Percentiles rank a stretch among this genome's conserved stretches.
Conservation (phyloP, 768 basidiomycete species). For the Paxillus involutus region DNA sequence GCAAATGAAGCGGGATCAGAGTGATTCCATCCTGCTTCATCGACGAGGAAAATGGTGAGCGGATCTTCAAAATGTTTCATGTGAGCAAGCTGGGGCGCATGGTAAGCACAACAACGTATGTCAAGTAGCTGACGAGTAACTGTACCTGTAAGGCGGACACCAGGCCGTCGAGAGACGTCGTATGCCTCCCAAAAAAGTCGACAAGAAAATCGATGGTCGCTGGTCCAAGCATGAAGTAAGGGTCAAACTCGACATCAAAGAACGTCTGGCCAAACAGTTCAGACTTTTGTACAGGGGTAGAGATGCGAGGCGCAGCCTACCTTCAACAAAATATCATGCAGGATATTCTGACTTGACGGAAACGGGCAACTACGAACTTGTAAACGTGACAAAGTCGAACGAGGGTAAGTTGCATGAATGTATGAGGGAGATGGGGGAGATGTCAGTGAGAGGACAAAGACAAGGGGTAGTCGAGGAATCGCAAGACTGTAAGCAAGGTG, state of each 20-base stretch:
- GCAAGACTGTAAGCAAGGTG: slow-evolving; percentile 41
- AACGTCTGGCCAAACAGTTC: slow-evolving; percentile 46
- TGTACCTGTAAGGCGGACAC: slow-evolving; percentile 62
- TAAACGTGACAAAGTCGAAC: slow-evolving; percentile 56
- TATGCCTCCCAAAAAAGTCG: slow-evolving; percentile 58
- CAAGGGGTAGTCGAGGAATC: slow-evolving; percentile 53
- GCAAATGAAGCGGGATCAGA: slow-evolving; percentile 18
- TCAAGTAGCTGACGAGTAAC: not conserved
- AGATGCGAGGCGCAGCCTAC: slow-evolving; percentile 31
- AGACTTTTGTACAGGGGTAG: not conserved
- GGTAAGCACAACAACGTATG: not conserved
- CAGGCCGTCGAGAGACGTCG: slow-evolving; percentile 55
- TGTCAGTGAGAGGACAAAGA: slow-evolving; percentile 63
- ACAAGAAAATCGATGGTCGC: slow-evolving; percentile 50
- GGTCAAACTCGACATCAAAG: slow-evolving; percentile 62
- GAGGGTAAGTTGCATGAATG: slow-evolving; percentile 58
- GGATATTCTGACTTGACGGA: slow-evolving; percentile 45
- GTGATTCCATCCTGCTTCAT: slow-evolving; percentile 10
- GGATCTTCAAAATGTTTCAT: slow-evolving; percentile 74
- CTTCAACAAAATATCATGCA: slow-evolving; percentile 56
- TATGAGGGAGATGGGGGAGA: slow-evolving; percentile 57
- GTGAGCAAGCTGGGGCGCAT: slow-evolving; percentile 48
- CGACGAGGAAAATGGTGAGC: slow-evolving; percentile 36
- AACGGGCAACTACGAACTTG: slow-evolving; percentile 51
- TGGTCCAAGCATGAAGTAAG: slow-evolving; percentile 63